Base-by-base conservation (phyloP, 352 stramenopile species). In the Globisporangium takayamanum region DNA sequence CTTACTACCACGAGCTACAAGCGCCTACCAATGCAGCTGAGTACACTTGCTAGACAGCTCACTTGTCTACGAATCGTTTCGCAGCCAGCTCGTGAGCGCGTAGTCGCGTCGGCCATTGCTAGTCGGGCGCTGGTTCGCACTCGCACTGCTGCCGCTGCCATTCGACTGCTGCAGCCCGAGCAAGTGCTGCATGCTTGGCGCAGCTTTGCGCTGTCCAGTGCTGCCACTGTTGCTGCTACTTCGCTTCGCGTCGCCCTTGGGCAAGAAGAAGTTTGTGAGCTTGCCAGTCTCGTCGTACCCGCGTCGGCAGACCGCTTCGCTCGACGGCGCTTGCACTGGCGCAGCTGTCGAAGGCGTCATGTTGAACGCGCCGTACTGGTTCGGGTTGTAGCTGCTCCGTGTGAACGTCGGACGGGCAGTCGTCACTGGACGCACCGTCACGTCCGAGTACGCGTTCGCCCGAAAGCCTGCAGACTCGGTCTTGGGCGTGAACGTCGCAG, bases 241-340 rank as follows among this genome's bases (percentile, higher is more conserved):
- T 15, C 59, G 67, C 64, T 71, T 74, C 14, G 64, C n/a, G 7
- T 88, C 70, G 33, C 33, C 11, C 41, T 86, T 84, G 25, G 79
- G 75, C 28, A 87, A 57, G 55, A 88, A 88, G 63, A 84, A 89
- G 55, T 81, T 89, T 18, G 81, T 89, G 36, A 91, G 63, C 62
- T 89, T 89, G 37, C 81, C 81, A 0, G 81, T 89, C 64, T 89
- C 79, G 45, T 89, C 81, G 56, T 89, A 89, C 5, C 79, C 81
- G 53, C 79, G 70, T 46, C 81, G 78, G 20, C 75, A 87, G 8
- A 88, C 64, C 0, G 64, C 68, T 22, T 63, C 42, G 30, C 57
- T 60, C 4, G 59, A 65, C 20, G 44, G 8, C n/a, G 73, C 60
- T 55, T 80, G 69, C 51, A 89, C 66, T 0, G 75, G 73, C 39